Conservation (phyloP, 2,329 filamentous ascomycete species). For the Trematosphaeria pertusa region DNA sequence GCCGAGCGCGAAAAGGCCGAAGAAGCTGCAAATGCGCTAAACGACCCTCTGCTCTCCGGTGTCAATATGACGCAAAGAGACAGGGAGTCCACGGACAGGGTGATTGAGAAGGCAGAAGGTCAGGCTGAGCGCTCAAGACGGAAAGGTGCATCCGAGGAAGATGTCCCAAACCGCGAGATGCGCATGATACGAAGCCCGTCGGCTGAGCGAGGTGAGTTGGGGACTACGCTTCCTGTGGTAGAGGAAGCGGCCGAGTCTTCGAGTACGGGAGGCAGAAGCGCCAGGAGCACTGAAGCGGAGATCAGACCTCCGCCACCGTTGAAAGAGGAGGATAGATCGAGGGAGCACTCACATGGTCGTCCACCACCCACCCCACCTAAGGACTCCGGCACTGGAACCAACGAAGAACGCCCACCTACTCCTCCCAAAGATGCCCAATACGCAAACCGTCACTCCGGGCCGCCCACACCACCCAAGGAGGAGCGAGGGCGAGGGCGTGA, state of each 20-base stretch:
- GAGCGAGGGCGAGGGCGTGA: slow-evolving; percentile 33
- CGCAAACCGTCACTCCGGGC: slow-evolving; percentile 35
- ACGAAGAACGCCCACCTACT: slow-evolving; percentile 43
- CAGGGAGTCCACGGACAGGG: slow-evolving; percentile 56
- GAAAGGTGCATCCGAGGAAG: slow-evolving; percentile 56
- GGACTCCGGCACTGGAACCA: slow-evolving; percentile 34
- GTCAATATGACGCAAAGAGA: slow-evolving; percentile 42
- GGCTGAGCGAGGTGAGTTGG: slow-evolving; percentile 62
- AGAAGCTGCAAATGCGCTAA: slow-evolving; percentile 35
- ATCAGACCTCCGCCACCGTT: slow-evolving; percentile 28
- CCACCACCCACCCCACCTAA: slow-evolving; percentile 57
- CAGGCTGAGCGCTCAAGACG: slow-evolving; percentile 65
- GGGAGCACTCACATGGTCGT: slow-evolving; percentile 37
- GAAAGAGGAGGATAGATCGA: slow-evolving; percentile 26
- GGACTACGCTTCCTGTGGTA: slow-evolving; percentile 77
- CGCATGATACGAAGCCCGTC: slow-evolving; percentile 64
- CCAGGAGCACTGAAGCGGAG: slow-evolving; percentile 40
- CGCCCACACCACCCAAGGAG: slow-evolving; percentile 52
- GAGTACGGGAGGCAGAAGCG: slow-evolving; percentile 68
- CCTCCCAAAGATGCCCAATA: slow-evolving; percentile 45
- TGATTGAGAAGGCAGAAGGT: slow-evolving; percentile 67
- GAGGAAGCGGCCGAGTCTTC: slow-evolving; percentile 85
- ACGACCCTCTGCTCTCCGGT: slow-evolving; percentile 49
- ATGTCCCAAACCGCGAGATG: slow-evolving; percentile 69
- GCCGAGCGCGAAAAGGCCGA: slow-evolving; percentile 64